Conservation (phyloP, 148 eudicot genomes). For the Chenopodium formosanum region DNA sequence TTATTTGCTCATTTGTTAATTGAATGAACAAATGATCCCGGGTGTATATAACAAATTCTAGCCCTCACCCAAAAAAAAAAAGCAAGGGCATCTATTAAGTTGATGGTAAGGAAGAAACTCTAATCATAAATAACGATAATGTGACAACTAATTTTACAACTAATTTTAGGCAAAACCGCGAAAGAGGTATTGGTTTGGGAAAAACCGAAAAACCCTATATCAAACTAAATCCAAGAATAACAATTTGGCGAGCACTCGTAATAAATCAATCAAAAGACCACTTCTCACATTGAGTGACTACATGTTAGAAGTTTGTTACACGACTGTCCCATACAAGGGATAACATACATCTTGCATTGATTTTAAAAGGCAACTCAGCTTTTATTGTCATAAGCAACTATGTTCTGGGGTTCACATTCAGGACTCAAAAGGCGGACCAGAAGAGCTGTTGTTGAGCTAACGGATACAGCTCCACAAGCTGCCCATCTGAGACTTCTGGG, state of each 20-base stretch:
- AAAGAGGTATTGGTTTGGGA: not conserved
- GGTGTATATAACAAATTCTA: too few relatives aligned
- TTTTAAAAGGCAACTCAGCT: conserved; percentile 23
- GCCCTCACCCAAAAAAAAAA: too few relatives aligned
- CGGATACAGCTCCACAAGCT: conserved; percentile 68
- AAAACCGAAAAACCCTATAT: not conserved
- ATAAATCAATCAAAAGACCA: too few relatives aligned
- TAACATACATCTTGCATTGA: not conserved
- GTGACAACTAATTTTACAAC: not conserved
- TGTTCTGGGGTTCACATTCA: conserved; percentile 94
- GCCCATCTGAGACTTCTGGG: conserved; percentile 93
- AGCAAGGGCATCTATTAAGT: too few relatives aligned
- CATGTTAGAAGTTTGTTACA: not conserved
- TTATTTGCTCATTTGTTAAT: too few relatives aligned
- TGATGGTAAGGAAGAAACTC: too few relatives aligned
- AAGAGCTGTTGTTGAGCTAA: conserved; percentile 65
- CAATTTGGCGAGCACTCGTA: not conserved
- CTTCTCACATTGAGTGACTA: not conserved
- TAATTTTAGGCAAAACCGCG: not conserved
- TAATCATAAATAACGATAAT: not conserved
- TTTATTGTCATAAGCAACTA: conserved; percentile 70
- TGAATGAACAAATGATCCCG: too few relatives aligned
- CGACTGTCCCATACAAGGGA: not conserved
- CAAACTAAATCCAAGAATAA: not conserved
- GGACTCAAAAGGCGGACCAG: conserved; percentile 82